These are phyloP conservation scores for Coemansia sp. DNA, from an alignment of 192 early-diverging fungal species.

Conservation along the genomic window DNA sequence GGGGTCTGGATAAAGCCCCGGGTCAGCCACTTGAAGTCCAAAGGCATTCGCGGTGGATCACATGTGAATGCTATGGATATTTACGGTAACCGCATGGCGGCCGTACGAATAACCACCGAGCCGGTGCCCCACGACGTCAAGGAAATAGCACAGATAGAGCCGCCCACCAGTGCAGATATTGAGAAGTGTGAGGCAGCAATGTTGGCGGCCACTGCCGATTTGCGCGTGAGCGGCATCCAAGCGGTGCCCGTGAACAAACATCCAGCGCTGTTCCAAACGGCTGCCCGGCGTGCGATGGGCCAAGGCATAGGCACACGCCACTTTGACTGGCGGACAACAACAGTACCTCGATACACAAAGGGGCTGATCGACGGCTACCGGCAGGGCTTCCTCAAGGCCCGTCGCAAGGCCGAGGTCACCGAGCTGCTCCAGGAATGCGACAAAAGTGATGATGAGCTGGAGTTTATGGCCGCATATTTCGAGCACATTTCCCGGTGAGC, in stretches of 20 bases:
- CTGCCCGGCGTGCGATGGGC: constrained; percentile 14
- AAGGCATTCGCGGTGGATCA: too few relatives aligned
- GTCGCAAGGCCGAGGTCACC: neutral
- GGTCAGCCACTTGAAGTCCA: neutral
- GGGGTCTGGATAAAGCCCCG: constrained; percentile 4
- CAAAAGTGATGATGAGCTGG: constrained; percentile 21
- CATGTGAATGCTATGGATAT: too few relatives aligned
- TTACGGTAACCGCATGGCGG: constrained; percentile 4
- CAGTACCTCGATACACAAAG: constrained; percentile 10
- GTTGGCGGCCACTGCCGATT: neutral
- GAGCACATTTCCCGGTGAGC: constrained; percentile 1
- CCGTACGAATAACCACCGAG: constrained; percentile 28
- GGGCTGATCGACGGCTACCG: constrained; percentile 48
- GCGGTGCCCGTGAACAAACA: constrained; percentile 15
- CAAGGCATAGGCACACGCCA: constrained; percentile 12
- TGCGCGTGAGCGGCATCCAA: neutral
- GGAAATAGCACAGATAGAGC: constrained; percentile 18
- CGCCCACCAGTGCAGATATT: constrained; percentile 16
- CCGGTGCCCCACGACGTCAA: constrained; percentile 8
- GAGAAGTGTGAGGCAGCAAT: neutral
- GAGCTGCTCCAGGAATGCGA: constrained; percentile 2
- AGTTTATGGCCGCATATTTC: constrained; percentile 19
- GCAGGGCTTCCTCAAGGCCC: constrained; percentile 18
- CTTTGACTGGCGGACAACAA: constrained; percentile 26
- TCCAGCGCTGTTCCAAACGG: constrained; percentile 28